Conservation (phyloP, 176 grass and related monocot genomes). For the Oryza australiensis region DNA sequence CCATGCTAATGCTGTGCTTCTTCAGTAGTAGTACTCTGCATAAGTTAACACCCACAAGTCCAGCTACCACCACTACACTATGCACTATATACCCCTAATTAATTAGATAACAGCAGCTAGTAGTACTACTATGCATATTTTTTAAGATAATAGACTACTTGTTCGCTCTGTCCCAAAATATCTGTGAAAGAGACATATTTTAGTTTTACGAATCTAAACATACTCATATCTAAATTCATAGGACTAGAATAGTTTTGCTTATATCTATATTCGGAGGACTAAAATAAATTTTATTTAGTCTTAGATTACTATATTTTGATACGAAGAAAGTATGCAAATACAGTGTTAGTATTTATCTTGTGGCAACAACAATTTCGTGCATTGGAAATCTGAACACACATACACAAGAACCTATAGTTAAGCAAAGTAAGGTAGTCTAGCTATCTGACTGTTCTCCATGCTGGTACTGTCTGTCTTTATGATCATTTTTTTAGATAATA, state of each 20-base stretch:
- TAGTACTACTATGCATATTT: background rate
- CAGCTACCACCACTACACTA: background rate
- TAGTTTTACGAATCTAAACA: too few relatives aligned
- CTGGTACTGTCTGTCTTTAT: background rate
- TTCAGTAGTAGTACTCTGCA: background rate
- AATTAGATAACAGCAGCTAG: background rate
- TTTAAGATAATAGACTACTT: background rate
- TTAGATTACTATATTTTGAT: too few relatives aligned
- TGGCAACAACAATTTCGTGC: conserved; percentile 37
- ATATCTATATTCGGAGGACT: too few relatives aligned
- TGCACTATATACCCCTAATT: background rate
- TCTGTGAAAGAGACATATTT: too few relatives aligned
- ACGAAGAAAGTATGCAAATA: background rate
- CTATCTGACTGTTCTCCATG: conserved; percentile 19
- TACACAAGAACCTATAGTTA: conserved; percentile 31
- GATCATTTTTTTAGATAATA: background rate
- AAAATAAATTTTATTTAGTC: too few relatives aligned
- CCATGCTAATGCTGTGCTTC: conserved; percentile 11
- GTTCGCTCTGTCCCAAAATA: too few relatives aligned
- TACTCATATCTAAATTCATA: too few relatives aligned
- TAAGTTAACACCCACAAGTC: conserved; percentile 16
- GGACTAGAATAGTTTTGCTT: too few relatives aligned
- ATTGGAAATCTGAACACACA: conserved; percentile 35
- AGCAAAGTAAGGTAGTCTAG: conserved; percentile 1
- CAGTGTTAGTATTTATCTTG: background rate